Evolutionary conservation across 1,284 basidiomycete species (phyloP).

Genomic region (Rhodotorula sp.): DNA sequence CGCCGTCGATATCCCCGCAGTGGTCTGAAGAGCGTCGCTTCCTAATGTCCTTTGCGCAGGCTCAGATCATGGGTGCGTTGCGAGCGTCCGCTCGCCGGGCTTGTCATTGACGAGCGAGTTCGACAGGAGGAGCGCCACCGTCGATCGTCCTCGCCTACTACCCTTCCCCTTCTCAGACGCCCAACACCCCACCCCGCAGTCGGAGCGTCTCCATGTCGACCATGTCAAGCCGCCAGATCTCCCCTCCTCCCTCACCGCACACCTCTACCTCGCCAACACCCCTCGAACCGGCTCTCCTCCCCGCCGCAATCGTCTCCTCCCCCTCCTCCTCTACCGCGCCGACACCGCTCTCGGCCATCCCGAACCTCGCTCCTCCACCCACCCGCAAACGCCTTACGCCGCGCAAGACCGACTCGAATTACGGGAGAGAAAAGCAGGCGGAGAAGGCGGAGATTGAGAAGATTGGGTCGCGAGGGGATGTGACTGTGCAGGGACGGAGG

Average conservation of each 20-base stretch:
- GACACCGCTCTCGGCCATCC: not conserved
- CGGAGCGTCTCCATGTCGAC: conserved; percentile 39
- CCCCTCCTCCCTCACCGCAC: conserved; percentile 14
- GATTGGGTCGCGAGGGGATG: conserved; percentile 34
- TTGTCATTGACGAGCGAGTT: not conserved
- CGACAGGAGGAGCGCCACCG: conserved; percentile 42
- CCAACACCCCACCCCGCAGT: conserved; percentile 27
- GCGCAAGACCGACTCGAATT: conserved; percentile 20
- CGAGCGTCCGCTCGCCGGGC: not conserved
- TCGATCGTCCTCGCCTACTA: conserved; percentile 50
- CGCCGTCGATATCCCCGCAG: conserved; percentile 16
- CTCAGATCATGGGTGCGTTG: conserved; percentile 40
- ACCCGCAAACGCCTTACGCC: conserved; percentile 38
- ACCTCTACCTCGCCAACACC: not conserved
- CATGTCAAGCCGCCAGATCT: conserved; percentile 20
- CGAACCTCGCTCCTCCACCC: conserved; percentile 8
- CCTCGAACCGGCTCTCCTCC: not conserved
- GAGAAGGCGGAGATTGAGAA: conserved; percentile 32
- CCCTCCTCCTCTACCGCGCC: conserved; percentile 7
- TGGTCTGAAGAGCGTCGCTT: conserved; percentile 49
- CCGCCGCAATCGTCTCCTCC: not conserved
- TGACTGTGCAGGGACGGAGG: conserved; percentile 45
- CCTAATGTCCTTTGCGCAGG: conserved; percentile 48
- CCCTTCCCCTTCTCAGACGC: conserved; percentile 46
- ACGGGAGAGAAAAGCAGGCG: conserved; percentile 15